A percentile compares a stretch with the other conserved stretches of the same genome.
These are phyloP conservation scores for Westerdykella sp. DNA, from an alignment of 2,329 filamentous ascomycete genomes.

Conservation along the genomic window DNA sequence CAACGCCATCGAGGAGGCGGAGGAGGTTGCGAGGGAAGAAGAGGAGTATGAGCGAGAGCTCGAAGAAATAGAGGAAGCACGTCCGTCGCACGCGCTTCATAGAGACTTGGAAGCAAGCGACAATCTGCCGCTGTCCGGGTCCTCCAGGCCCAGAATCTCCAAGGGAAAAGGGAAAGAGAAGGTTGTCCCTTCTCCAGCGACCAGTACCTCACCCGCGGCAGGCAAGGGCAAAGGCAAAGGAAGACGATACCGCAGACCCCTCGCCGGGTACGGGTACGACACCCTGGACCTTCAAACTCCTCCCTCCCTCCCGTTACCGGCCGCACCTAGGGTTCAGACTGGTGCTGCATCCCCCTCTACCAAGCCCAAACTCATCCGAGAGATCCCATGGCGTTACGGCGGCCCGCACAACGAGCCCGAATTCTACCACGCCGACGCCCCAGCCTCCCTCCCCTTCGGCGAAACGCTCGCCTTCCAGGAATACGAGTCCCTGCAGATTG, in stretches of 20 bases:
- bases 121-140: too few species aligned
- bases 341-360: not conserved
- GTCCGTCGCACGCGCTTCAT: constrained; percentile 1
- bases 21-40: constrained; percentile 3
- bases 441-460: constrained; percentile 21
- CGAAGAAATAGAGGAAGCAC: not conserved
- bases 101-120: not conserved
- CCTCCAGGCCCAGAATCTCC: too few species aligned
- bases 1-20: not conserved
- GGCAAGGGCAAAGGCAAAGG: too few species aligned
- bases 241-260: too few species aligned
- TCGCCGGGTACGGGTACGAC: too few species aligned
- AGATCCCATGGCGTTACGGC: constrained; percentile 21
- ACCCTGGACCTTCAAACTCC: too few species aligned
- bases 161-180: too few species aligned
- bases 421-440: constrained; percentile 15
- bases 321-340: too few species aligned
- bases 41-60: constrained; percentile 6
- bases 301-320: too few species aligned
- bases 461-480: constrained; percentile 23
- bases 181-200: too few species aligned
- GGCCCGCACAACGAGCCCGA: constrained; percentile 18
- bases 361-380: not conserved
- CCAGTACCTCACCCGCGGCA: too few species aligned
- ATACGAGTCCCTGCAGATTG: constrained; percentile 26